phyloP scores from a whole-genome alignment of 345 rosid genomes.

The Gossypium thurberi region DNA sequence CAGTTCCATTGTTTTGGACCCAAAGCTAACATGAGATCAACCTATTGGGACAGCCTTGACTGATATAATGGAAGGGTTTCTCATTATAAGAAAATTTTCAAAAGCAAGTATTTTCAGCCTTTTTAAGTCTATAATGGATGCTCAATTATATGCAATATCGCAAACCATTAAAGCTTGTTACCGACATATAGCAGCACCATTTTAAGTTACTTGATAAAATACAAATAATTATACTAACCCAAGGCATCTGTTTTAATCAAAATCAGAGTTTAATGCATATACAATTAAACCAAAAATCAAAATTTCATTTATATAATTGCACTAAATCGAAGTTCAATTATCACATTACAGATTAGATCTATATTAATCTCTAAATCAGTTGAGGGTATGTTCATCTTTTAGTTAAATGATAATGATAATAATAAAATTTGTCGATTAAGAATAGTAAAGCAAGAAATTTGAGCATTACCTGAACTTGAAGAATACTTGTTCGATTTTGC shows the following conservation, averaged over 20 bases:
- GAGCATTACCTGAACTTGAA: neutral
- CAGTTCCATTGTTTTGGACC: neutral
- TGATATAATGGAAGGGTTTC: neutral
- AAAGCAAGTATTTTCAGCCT: neutral
- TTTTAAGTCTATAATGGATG: too few relatives aligned
- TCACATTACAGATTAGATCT: too few relatives aligned
- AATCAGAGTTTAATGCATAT: too few relatives aligned
- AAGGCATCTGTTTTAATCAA: too few relatives aligned
- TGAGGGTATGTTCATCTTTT: too few relatives aligned
- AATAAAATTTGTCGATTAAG: too few relatives aligned
- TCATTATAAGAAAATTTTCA: neutral
- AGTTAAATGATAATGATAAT: too few relatives aligned
- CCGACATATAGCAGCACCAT: too few relatives aligned
- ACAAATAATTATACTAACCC: too few relatives aligned
- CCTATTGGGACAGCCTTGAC: neutral
- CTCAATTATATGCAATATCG: neutral
- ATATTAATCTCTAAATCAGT: too few relatives aligned
- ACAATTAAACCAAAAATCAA: neutral
- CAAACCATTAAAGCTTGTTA: too few relatives aligned
- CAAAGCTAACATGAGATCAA: neutral
- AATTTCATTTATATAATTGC: neutral
- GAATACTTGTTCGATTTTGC: neutral
- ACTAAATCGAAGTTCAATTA: neutral
- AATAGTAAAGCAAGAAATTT: neutral
- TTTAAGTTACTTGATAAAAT: too few relatives aligned